Base-by-base conservation (phyloP, 129 eudicot genomes). In the Artemisia annua region DNA sequence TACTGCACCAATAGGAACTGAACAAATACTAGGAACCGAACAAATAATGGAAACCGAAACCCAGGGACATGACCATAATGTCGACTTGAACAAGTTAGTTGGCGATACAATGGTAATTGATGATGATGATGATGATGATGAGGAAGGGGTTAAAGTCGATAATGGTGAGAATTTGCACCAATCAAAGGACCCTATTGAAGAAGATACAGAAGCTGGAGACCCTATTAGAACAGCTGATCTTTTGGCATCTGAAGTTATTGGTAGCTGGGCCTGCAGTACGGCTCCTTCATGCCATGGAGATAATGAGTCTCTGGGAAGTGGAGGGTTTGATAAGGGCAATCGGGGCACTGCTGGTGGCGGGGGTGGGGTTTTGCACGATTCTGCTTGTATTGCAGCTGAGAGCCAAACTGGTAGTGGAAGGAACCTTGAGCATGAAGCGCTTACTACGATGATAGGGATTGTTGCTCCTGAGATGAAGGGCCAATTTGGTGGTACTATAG, bases 231-330 rank as follows among this genome's bases (percentile, higher is more conserved):
- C 97, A 6, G 70, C 75, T 8, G 99, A 95, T 63, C 99, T 90
- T 65, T 73, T 95, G 89, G 82, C 99, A 32, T 95, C 99, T 0
- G 97, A 95, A 79, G 91, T 86, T 75, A 86, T 83, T 11, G 99
- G 99, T 72, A 95, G 97, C 75, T 91, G 96, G 97, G 96, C 89
- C 17, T 79, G 76, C 69, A 83, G 83, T 71, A 85, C 97, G 3
- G 85, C 83, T 62, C 97, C 99, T 46, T 90, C 99, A 11, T 83
- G 87, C 26, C 90, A 86, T 8, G 97, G 94, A 50, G 97, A 94
- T 54, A 94, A 94, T 69, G 93, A 94, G 24, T 85, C 92, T 58
- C 95, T 80, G 0, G 82, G 83, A 54, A 74, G 81, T 50, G 82
- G 80, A 19, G 82, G 82, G 24, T 24, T 57, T 11, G 80, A 75